phyloP scores from a whole-genome alignment of 371 early-diverging fungal species.

The Apophysomyces ossiformis region DNA sequence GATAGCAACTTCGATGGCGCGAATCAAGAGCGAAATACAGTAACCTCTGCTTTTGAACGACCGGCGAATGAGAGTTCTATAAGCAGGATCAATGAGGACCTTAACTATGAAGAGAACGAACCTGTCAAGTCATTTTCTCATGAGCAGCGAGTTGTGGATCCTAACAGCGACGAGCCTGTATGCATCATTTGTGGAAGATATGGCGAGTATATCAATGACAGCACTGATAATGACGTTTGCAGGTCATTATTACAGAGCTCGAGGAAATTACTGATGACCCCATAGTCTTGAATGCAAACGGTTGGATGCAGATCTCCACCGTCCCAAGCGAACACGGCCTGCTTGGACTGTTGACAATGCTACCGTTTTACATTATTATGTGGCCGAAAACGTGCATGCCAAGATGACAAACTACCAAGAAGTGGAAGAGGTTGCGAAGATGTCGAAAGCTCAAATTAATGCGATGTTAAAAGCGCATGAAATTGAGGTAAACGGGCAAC shows the following conservation, averaged over 20 bases:
- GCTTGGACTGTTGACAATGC: slow-evolving; percentile 12
- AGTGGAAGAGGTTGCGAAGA: slow-evolving; percentile 30
- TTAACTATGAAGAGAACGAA: not conserved
- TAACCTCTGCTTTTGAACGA: not conserved
- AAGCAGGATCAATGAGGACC: not conserved
- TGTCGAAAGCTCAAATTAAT: slow-evolving; percentile 31
- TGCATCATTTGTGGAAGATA: slow-evolving; percentile 60
- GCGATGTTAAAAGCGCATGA: slow-evolving; percentile 47
- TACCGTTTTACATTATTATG: slow-evolving; percentile 18
- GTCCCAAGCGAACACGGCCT: not conserved
- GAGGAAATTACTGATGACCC: not conserved
- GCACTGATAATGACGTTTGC: slow-evolving; percentile 53
- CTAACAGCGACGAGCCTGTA: slow-evolving; percentile 39
- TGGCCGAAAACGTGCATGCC: slow-evolving; percentile 44
- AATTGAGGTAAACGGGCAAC: slow-evolving; percentile 51
- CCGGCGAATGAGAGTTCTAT: not conserved
- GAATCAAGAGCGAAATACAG: not conserved
- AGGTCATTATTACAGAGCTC: slow-evolving; percentile 33
- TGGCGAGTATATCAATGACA: slow-evolving; percentile 57
- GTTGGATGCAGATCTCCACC: slow-evolving; percentile 39
- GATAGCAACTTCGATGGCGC: not conserved
- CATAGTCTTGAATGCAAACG: slow-evolving; percentile 49
- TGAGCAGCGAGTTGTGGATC: slow-evolving; percentile 41
- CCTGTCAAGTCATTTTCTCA: not conserved
- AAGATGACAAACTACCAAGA: slow-evolving; percentile 60